These are phyloP conservation scores for Talaromyces atroroseus DNA, from an alignment of 2,329 filamentous ascomycete species.

Conservation along the genomic window DNA sequence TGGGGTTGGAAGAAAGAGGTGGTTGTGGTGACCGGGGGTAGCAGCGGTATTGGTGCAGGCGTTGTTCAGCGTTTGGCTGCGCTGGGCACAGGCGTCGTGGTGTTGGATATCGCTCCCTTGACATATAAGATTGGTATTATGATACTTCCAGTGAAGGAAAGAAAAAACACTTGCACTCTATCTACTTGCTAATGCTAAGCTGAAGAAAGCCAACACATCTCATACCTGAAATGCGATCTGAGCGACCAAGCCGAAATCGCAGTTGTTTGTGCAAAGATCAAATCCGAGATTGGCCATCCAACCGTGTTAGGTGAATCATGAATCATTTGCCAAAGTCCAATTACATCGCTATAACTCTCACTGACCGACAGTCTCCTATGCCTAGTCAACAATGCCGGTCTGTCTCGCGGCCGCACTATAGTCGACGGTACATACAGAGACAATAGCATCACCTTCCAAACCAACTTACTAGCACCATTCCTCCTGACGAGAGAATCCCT, in stretches of 20 bases:
- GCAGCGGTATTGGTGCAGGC: constrained; percentile 39
- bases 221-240: constrained; percentile 36
- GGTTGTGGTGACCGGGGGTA: constrained; percentile 43
- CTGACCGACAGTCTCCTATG: no score
- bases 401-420: constrained; percentile 17
- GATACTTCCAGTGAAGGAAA: no score
- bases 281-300: constrained; percentile 34
- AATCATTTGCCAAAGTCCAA: no score
- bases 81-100: constrained; percentile 28
- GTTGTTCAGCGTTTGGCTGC: constrained; percentile 28
- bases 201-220: background rate
- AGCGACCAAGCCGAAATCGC: constrained; percentile 29
- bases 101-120: constrained; percentile 31
- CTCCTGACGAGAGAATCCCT: constrained; percentile 20
- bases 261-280: constrained; percentile 25
- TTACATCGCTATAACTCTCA: no score
- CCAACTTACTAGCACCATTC: constrained; percentile 20
- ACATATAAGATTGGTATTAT: constrained; percentile 15
- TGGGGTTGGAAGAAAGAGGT: constrained; percentile 40
- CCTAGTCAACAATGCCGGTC: constrained; percentile 21
- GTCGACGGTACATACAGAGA: constrained; percentile 12
- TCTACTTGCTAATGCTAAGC: no score
- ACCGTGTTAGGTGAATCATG: constrained; percentile 8
- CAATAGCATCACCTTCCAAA: constrained; percentile 19
- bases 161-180: no score